Evolutionary conservation across 805 yeast genomes (phyloP), one percentile per base, ranked within the genome.

Genomic region (Ogataea pignaliae): DNA sequence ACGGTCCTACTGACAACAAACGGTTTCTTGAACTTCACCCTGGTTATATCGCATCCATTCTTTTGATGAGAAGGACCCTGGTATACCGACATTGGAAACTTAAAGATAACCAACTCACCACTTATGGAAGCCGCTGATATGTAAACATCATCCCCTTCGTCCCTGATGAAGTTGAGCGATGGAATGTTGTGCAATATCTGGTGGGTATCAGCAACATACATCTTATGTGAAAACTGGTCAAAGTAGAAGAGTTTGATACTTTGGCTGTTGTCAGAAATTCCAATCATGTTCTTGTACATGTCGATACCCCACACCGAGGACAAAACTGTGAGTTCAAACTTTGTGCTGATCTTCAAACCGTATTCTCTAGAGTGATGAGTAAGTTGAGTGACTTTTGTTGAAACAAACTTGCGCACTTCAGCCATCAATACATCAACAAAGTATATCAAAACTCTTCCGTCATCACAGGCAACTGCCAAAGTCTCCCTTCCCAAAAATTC

Each of bases 231-330:
- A 14, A 43, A 42, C 13, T 40, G 51, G 26, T 48, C 56, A 43
- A 65, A 63, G 40, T 66, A 64, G 42, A 76, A 68, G 6, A 77
- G 45, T 0, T 74, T 65, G 2, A 79, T 61, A 6, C 61, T 57
- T 42, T 71, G 76, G 3, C 78, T 67, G 52, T 83, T 83, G 48
- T 80, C 85, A 0, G 85, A 73, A 0, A 73, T 70, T 0, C 66
- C 76, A 12, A 82, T 47, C 35, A 75, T 59, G 66, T 37, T 48
- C 3, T 51, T 54, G n/a, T 60, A 50, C 33, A 74, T 60, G 53
- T 79, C 85, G 15, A 79, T 52, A 0, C 87, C 86, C 89, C 89
- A 83, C 2, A 73, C 78, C 1, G 85, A 78, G 1, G 73, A 61
- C 6, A 63, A 63, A 38, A 73, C 51, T 29, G 60, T 63, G 3